These are phyloP conservation scores for Naganishia vaughanmartiniae DNA, from an alignment of 768 basidiomycete species.

Conservation along the genomic window DNA sequence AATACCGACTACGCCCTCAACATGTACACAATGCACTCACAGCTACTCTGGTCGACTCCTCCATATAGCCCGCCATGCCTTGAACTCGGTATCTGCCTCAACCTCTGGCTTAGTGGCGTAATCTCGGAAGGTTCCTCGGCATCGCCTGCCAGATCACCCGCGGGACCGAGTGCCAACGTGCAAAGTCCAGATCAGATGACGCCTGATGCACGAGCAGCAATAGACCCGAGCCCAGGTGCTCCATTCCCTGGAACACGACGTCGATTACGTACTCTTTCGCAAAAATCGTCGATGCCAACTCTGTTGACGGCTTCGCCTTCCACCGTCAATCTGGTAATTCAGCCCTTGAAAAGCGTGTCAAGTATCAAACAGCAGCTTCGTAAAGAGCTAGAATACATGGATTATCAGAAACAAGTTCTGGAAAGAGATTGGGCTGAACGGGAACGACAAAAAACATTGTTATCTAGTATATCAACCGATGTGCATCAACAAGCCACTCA, in stretches of 20 bases:
- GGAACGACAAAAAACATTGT: not conserved
- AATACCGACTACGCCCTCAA: conserved; percentile 25
- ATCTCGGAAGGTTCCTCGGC: not conserved
- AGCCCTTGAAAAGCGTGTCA: conserved; percentile 12
- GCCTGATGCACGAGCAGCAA: not conserved
- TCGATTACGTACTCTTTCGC: conserved; percentile 8
- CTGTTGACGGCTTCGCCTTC: not conserved
- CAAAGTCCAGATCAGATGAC: not conserved
- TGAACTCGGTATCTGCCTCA: conserved; percentile 23
- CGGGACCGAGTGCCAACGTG: too few relatives aligned
- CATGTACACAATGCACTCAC: conserved; percentile 24
- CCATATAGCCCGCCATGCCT: conserved; percentile 25
- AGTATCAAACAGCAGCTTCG: conserved; percentile 5
- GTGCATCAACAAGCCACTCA: not conserved
- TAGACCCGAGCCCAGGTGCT: not conserved
- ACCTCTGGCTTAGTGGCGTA: conserved; percentile 24
- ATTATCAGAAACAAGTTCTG: conserved; percentile 9
- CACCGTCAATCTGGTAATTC: conserved; percentile 10
- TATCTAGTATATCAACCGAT: conserved; percentile 4
- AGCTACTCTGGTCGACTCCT: conserved; percentile 29
- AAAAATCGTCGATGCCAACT: conserved; percentile 2
- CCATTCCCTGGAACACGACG: conserved; percentile 17
- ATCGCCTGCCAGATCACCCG: not conserved
- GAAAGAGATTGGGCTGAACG: conserved; percentile 25
- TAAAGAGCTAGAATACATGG: not conserved